Evolutionary conservation across 176 grass and related monocot species (phyloP).

Genomic region (Juncus effusus): DNA sequence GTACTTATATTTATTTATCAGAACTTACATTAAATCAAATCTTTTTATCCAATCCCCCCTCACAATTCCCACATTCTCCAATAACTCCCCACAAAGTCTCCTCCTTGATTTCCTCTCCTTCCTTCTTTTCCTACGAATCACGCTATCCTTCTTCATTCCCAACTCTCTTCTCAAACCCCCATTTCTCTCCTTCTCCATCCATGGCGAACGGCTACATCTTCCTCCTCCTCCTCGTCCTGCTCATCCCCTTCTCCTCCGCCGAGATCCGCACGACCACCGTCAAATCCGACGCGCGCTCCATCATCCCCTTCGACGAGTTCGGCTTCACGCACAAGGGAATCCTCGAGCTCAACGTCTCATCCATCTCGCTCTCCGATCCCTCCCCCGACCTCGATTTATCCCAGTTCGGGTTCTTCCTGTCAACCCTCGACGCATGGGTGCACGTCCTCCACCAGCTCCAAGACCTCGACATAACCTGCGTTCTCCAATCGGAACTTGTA

Average conservation of each 20-base stretch:
- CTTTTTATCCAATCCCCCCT: not conserved
- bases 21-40: too few species aligned
- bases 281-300: conserved; percentile 54
- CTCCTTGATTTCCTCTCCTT: conserved; percentile 5
- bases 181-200: conserved; percentile 23
- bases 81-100: not conserved
- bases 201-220: conserved; percentile 8
- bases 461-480: conserved; percentile 86
- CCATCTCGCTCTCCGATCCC: conserved; percentile 49
- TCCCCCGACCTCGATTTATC: conserved; percentile 57
- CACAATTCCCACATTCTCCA: not conserved
- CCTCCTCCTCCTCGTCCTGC: conserved; percentile 20
- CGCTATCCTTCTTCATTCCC: conserved; percentile 27
- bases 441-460: conserved; percentile 83
- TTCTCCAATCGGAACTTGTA: conserved; percentile 77
- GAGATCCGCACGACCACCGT: conserved; percentile 78
- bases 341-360: conserved; percentile 85
- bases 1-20: too few species aligned
- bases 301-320: conserved; percentile 95
- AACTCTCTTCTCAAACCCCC: conserved; percentile 15
- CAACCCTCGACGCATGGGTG: conserved; percentile 83
- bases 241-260: conserved; percentile 25
- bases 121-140: conserved; percentile 37
- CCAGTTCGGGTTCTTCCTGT: conserved; percentile 95
- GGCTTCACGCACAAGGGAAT: conserved; percentile 72